Base-by-base conservation (phyloP, 306 rosid species). In the Vigna angularis region DNA sequence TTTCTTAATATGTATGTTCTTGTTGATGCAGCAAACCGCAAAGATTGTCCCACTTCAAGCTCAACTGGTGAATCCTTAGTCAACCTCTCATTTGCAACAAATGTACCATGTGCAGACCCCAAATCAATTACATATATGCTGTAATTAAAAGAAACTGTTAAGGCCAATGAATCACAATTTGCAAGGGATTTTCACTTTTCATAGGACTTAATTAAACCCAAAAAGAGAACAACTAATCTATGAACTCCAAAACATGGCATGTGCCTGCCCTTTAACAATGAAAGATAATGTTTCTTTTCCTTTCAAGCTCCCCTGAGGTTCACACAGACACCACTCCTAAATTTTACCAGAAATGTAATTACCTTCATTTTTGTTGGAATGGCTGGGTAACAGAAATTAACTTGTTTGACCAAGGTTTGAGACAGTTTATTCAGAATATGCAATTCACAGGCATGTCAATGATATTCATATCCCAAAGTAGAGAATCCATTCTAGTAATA, bases 31-130 rank as follows among this genome's bases (percentile, higher is more conserved):
- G 99, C 98, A 86, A 95, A 95, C 66, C 97, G 88, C 86, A 95
- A 80, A 71, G 99, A 95, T 73, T 95, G 99, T 66, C 98, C 99
- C 26, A 85, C 93, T 86, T 95, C 98, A 81, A 95, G 90, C 88
- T 95, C 98, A 70, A 93, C 91, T 0, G 99, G 98, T 17, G 90
- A 89, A 78, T 95, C 98, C 84, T 95, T 95, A 45, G 94, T 86
- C 80, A 93, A 85, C n/a, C 98, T 88, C 83, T 95, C 99, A 51
- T 95, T 95, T 74, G 99, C 99, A 82, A 93, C 99, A 85, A 93
- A 95, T 79, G 99, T 95, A 61, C 99, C 99, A 81, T 95, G 99
- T 1, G 94, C 98, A 82, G 99, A 95, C 45, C 98, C 99, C 91
- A 95, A 78, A 90, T 95, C 99, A 80, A 93, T 91, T 32, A 95